Evolutionary conservation across 495 filamentous ascomycete species (phyloP).

Genomic region (Penicillium antarcticum): DNA sequence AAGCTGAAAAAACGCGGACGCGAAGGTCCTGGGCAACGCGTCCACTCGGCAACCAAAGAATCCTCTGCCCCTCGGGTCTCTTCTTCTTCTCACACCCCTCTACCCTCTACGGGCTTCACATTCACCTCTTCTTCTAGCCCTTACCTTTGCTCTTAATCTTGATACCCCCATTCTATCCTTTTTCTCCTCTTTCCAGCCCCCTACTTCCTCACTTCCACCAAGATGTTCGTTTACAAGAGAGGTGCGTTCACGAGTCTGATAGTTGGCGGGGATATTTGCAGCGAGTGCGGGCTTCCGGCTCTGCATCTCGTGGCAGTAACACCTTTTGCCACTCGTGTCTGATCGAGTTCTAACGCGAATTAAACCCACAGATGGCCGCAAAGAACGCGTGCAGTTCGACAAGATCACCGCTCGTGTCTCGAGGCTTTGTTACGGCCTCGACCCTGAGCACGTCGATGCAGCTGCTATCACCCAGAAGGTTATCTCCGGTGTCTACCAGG

Average conservation of each 20-base stretch:
- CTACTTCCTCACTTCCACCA: conserved; percentile 15
- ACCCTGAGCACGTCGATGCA: conserved; percentile 94
- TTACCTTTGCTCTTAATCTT: conserved; percentile 1
- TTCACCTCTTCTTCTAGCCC: background rate
- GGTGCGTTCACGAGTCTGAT: conserved; percentile 42
- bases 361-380: conserved; percentile 77
- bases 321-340: conserved; percentile 24
- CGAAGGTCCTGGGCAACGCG: conserved; percentile 5
- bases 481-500: conserved; percentile 98
- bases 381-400: conserved; percentile 99
- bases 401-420: conserved; percentile 99
- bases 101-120: conserved; percentile 12
- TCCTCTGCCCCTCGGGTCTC: conserved; percentile 23
- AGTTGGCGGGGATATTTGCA: background rate
- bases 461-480: conserved; percentile 98
- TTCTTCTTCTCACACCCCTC: conserved; percentile 17
- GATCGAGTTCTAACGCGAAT: conserved; percentile 19
- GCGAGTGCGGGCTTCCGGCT: conserved; percentile 5
- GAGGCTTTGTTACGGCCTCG: conserved; percentile 92
- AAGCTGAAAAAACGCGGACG: conserved; percentile 13
- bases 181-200: conserved; percentile 6
- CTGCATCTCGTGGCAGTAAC: background rate
- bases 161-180: conserved; percentile 11
- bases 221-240: conserved; percentile 70
- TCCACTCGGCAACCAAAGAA: conserved; percentile 8